These are phyloP conservation scores for Aspergillus sp. DNA, from an alignment of 2,329 filamentous ascomycete species.

Conservation along the genomic window DNA sequence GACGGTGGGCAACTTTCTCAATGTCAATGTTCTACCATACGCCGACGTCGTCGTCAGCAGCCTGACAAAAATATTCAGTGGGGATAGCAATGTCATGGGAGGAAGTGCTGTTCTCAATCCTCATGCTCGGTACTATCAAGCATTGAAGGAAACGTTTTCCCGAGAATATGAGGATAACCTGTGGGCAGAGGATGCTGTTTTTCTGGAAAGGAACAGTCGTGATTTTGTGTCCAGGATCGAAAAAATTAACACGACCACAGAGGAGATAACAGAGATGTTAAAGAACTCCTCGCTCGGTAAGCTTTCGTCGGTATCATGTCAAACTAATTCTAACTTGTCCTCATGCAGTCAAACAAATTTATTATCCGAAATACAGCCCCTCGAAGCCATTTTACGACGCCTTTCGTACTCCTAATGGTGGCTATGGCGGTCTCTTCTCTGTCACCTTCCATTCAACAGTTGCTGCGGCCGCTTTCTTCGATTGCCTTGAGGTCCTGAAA, in stretches of 20 bases:
- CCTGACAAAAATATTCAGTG: slow-evolving; percentile 94
- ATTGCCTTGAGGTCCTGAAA: slow-evolving; percentile 82
- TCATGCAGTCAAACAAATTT: slow-evolving; percentile 69
- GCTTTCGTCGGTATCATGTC: slow-evolving; percentile 7
- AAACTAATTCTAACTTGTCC: slow-evolving; percentile 10
- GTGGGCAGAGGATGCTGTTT: slow-evolving; percentile 91
- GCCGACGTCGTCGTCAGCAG: slow-evolving; percentile 93
- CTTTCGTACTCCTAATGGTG: slow-evolving; percentile 70
- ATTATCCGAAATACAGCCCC: slow-evolving; percentile 80
- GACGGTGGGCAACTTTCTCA: slow-evolving; percentile 94
- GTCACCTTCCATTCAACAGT: slow-evolving; percentile 71
- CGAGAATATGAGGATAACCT: slow-evolving; percentile 80
- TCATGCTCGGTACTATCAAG: slow-evolving; percentile 66
- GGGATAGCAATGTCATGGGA: slow-evolving; percentile 98
- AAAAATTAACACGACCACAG: slow-evolving; percentile 81
- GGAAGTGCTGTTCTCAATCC: slow-evolving; percentile 69
- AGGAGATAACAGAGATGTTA: slow-evolving; percentile 75
- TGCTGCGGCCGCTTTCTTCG: slow-evolving; percentile 79
- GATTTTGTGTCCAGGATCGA: slow-evolving; percentile 83
- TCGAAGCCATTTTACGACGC: slow-evolving; percentile 74
- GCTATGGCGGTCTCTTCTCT: slow-evolving; percentile 87
- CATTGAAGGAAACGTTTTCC: slow-evolving; percentile 66
- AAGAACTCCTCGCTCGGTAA: slow-evolving; percentile 54
- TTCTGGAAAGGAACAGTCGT: slow-evolving; percentile 93
- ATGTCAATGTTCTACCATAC: slow-evolving; percentile 86